phyloP scores from a whole-genome alignment of 345 rosid species.

The Citrus hindsii region DNA sequence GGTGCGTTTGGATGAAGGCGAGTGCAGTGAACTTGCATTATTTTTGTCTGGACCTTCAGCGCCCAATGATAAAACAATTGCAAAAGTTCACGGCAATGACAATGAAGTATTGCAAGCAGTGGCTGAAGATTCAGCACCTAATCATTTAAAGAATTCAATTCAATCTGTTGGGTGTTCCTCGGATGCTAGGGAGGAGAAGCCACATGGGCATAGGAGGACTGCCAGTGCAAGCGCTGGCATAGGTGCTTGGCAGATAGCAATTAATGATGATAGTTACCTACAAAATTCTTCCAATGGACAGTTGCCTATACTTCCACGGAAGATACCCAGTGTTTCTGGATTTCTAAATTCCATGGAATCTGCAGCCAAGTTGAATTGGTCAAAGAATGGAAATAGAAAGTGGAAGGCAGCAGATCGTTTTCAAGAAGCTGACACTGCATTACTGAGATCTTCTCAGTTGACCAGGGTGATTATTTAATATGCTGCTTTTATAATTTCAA shows the following conservation, averaged over 20 bases:
- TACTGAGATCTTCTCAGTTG: slow-evolving; percentile 40
- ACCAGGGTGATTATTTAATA: slow-evolving; percentile 41
- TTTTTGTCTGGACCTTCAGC: slow-evolving; percentile 68
- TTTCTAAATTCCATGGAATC: slow-evolving; percentile 57
- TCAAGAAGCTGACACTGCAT: slow-evolving; percentile 50
- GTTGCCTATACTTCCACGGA: slow-evolving; percentile 44
- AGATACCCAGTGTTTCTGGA: slow-evolving; percentile 66
- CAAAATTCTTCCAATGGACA: slow-evolving; percentile 35
- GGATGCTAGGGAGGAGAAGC: slow-evolving; percentile 33
- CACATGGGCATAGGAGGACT: slow-evolving; percentile 65
- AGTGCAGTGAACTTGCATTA: slow-evolving; percentile 71
- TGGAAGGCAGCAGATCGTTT: slow-evolving; percentile 58
- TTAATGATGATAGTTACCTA: slow-evolving; percentile 35
- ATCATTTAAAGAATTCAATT: slow-evolving; percentile 22
- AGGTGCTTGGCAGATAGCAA: slow-evolving; percentile 58
- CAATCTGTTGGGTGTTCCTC: slow-evolving; percentile 22
- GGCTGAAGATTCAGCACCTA: slow-evolving; percentile 19
- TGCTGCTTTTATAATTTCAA: neutral
- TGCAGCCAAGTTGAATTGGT: slow-evolving; percentile 42
- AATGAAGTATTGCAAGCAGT: slow-evolving; percentile 11
- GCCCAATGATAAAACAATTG: slow-evolving; percentile 14
- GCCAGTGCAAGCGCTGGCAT: slow-evolving; percentile 78
- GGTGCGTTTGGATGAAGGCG: slow-evolving; percentile 75
- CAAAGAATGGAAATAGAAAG: slow-evolving; percentile 60
- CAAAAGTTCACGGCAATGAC: slow-evolving; percentile 13